phyloP scores from a whole-genome alignment of 176 grass and related monocot genomes.

The Tuctoria greenei region DNA sequence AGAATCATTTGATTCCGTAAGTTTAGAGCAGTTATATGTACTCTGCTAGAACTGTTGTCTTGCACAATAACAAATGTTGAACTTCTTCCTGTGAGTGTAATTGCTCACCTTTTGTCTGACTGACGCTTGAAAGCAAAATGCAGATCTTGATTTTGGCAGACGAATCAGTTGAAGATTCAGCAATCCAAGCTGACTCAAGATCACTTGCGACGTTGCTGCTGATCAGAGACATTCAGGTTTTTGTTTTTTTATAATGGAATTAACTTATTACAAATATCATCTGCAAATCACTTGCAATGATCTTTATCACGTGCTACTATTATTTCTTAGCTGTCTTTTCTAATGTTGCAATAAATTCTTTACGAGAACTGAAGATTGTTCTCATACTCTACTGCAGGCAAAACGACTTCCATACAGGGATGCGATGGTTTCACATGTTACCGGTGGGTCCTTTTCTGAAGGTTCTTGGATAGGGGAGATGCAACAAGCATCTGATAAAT shows the following conservation, averaged over 20 bases:
- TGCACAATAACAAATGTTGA: not conserved
- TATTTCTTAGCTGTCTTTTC: not conserved
- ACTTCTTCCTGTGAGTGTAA: not conserved
- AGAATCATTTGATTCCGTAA: slow-evolving; percentile 76
- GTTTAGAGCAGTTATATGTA: slow-evolving; percentile 16
- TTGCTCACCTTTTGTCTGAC: not conserved
- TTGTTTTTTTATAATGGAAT: slow-evolving; percentile 29
- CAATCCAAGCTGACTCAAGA: slow-evolving; percentile 77
- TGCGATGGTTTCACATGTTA: slow-evolving; percentile 37
- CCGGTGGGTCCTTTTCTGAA: slow-evolving; percentile 55
- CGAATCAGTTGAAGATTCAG: slow-evolving; percentile 71
- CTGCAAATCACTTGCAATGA: slow-evolving; percentile 2
- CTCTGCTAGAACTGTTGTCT: not conserved
- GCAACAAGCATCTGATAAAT: slow-evolving; percentile 75
- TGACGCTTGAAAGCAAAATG: slow-evolving; percentile 29
- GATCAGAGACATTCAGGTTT: slow-evolving; percentile 78
- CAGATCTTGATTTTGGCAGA: slow-evolving; percentile 78
- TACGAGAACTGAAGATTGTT: slow-evolving; percentile 18
- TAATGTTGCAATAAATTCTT: not conserved
- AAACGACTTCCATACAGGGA: slow-evolving; percentile 60
- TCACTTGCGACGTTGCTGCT: slow-evolving; percentile 72
- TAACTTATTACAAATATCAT: not conserved
- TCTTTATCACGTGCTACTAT: slow-evolving; percentile 12
- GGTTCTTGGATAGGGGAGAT: slow-evolving; percentile 90
- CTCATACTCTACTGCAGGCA: slow-evolving; percentile 41